Conservation (phyloP, 1,139 yeast species). For the Taiozyma sp. region DNA sequence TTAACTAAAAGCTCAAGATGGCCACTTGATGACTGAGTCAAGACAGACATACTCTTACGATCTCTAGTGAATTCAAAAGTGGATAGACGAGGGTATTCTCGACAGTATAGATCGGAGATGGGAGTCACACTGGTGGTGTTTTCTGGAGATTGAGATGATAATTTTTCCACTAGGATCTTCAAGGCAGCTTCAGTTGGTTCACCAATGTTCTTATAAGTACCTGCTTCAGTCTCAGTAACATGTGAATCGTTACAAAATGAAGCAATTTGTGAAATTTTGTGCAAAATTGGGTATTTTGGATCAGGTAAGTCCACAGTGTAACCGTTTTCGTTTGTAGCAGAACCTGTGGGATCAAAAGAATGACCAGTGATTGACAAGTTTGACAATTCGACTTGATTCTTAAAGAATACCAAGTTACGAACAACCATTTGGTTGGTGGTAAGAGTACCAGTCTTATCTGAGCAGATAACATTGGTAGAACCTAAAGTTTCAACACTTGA, state of each 20-base stretch:
- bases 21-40: conserved; percentile 27
- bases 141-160: conserved; percentile 30
- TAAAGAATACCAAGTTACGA: conserved; percentile 32
- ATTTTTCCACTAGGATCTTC: conserved; percentile 51
- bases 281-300: conserved; percentile 26
- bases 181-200: conserved; percentile 85
- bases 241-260: conserved; percentile 32
- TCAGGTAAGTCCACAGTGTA: conserved; percentile 18
- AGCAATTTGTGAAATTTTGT: conserved; percentile 25
- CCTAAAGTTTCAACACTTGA: conserved; percentile 80
- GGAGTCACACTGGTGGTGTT: conserved; percentile 17
- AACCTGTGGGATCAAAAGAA: conserved; percentile 30
- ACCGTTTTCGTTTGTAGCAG: conserved; percentile 31
- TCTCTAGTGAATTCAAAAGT: conserved; percentile 36
- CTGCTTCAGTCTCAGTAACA: conserved; percentile 20
- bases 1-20: conserved; percentile 34
- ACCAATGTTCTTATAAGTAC: conserved; percentile 36
- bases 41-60: conserved; percentile 44
- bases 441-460: conserved; percentile 79
- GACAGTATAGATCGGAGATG: conserved; percentile 18
- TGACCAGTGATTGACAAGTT: conserved; percentile 18
- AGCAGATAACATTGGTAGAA: conserved; percentile 76
- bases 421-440: conserved; percentile 80
- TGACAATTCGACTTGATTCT: conserved; percentile 10
- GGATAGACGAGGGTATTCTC: conserved; percentile 22